Evolutionary conservation across 2,329 filamentous ascomycete genomes (phyloP).

Genomic region (Diaporthe nobilis): DNA sequence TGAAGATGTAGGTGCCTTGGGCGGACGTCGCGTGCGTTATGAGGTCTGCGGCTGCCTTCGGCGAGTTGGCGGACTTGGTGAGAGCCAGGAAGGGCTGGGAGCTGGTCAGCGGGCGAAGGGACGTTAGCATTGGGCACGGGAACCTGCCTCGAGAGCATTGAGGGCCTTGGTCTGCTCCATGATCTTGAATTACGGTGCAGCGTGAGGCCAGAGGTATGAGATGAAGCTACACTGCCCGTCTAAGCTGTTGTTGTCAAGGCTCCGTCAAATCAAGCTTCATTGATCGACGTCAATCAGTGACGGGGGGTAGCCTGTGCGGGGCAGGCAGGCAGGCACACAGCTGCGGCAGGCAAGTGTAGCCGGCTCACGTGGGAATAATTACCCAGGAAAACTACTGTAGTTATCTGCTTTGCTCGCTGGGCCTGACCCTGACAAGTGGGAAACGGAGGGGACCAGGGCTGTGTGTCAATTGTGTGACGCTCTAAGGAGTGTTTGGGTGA

Average conservation of each 20-base stretch:
- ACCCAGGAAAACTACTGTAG: no score
- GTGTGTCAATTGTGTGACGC: conserved; percentile 24
- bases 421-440: conserved; percentile 1
- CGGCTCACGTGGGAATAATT: not conserved
- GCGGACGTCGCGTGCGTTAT: conserved; percentile 90
- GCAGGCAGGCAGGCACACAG: conserved; percentile 12
- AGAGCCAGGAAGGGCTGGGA: conserved; percentile 90
- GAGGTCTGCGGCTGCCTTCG: conserved; percentile 87
- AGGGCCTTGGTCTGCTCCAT: conserved; percentile 84
- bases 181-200: conserved; percentile 41
- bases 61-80: conserved; percentile 86
- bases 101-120: conserved; percentile 45
- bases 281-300: conserved; percentile 34
- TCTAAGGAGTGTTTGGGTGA: conserved; percentile 13
- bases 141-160: conserved; percentile 72
- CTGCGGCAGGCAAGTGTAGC: conserved; percentile 31
- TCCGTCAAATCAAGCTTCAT: conserved; percentile 30
- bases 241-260: conserved; percentile 12
- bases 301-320: conserved; percentile 7
- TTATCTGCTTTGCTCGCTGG: not conserved
- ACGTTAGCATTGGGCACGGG: not conserved
- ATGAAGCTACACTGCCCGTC: conserved; percentile 1
- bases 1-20: conserved; percentile 91
- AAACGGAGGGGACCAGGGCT: conserved; percentile 9
- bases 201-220: not conserved